A percentile compares a stretch with the other conserved stretches of the same genome.
phyloP scores from a whole-genome alignment of 306 rosid species.

The Carpinus fangiana region DNA sequence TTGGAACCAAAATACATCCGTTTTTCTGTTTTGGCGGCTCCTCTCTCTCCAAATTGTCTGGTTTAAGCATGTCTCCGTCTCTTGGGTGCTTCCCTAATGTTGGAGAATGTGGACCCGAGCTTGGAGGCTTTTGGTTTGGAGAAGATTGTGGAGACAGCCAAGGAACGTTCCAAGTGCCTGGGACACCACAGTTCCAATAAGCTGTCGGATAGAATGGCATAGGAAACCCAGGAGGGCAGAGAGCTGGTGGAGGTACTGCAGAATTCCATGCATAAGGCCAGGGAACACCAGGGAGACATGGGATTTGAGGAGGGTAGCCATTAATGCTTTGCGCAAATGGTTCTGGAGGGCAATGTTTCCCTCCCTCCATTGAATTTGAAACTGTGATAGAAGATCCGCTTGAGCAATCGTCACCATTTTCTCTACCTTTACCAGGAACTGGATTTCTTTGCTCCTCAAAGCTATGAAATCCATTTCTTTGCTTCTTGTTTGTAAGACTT shows the following conservation, averaged over 20 bases:
- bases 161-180: conserved; percentile 69
- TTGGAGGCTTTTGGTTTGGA: conserved; percentile 38
- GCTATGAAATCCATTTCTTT: conserved; percentile 48
- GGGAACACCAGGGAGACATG: conserved; percentile 69
- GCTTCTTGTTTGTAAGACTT: conserved; percentile 50
- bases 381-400: conserved; percentile 53
- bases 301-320: conserved; percentile 61
- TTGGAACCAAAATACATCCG: conserved; percentile 75
- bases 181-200: conserved; percentile 68
- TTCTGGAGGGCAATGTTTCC: conserved; percentile 39
- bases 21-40: conserved; percentile 51
- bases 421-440: conserved; percentile 39
- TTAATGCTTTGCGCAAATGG: conserved; percentile 35
- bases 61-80: conserved; percentile 46
- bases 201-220: conserved; percentile 62
- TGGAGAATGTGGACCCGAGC: conserved; percentile 49
- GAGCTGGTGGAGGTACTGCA: conserved; percentile 50
- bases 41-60: conserved; percentile 38
- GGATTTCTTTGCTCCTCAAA: conserved; percentile 35
- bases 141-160: conserved; percentile 61
- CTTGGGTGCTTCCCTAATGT: conserved; percentile 72
- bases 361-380: conserved; percentile 48
- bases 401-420: conserved; percentile 61
- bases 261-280: conserved; percentile 86
- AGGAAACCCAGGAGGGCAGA: conserved; percentile 74